A percentile compares a stretch with the other conserved stretches of the same genome.
Evolutionary conservation across 1,284 basidiomycete species (phyloP).

Genomic region (Boletus semigastroideus): DNA sequence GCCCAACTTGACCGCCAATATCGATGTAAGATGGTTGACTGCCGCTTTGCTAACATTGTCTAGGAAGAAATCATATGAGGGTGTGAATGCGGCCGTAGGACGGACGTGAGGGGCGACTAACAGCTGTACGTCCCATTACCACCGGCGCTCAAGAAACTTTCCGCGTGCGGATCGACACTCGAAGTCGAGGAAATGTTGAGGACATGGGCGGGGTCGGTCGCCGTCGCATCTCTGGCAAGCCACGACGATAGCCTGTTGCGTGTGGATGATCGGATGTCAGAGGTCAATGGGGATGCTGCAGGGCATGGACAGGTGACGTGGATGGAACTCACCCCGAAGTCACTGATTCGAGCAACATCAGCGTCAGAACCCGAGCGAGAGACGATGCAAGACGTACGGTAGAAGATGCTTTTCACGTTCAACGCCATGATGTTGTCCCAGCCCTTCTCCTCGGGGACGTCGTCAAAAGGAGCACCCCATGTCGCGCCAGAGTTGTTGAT

Average conservation of each 20-base stretch:
- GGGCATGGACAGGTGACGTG: not conserved
- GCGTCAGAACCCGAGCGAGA: not conserved
- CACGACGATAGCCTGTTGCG: conserved; percentile 41
- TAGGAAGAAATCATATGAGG: conserved; percentile 24
- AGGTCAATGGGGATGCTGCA: not conserved
- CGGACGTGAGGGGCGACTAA: conserved; percentile 36
- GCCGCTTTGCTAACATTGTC: conserved; percentile 82
- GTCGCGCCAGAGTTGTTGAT: conserved; percentile 81
- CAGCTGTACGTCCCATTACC: conserved; percentile 82
- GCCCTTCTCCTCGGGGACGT: conserved; percentile 77
- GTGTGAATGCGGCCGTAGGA: not conserved
- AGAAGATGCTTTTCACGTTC: conserved; percentile 82
- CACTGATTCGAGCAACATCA: conserved; percentile 45
- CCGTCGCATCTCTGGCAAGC: conserved; percentile 67
- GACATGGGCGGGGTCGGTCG: conserved; percentile 69
- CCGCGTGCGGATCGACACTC: conserved; percentile 57
- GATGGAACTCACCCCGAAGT: conserved; percentile 55
- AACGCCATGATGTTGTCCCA: conserved; percentile 83
- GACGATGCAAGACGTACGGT: conserved; percentile 47
- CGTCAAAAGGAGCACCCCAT: conserved; percentile 75
- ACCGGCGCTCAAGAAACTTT: conserved; percentile 48
- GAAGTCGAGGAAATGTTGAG: conserved; percentile 83
- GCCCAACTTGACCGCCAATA: conserved; percentile 69
- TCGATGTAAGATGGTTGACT: conserved; percentile 80
- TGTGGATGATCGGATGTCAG: no score